Base-by-base conservation (phyloP, 2,329 filamentous ascomycete genomes). In the Pyrenochaeta sp. region DNA sequence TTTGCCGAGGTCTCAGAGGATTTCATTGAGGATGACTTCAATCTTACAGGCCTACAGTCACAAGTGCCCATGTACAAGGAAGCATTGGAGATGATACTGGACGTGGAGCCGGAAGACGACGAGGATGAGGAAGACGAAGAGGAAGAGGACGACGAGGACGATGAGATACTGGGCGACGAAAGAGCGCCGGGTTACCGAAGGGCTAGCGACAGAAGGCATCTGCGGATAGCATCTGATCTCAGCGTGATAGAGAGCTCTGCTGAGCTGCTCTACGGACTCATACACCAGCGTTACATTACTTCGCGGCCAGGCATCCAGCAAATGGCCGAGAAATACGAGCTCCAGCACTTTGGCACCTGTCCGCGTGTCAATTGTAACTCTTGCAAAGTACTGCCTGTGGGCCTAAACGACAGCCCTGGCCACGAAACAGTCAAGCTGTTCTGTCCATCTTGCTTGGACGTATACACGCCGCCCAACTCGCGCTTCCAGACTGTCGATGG, bases 11-110 rank as follows among this genome's bases (percentile, higher is more conserved):
- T 99, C 45, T 95, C 92, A 40, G 95, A 99, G 79, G 95, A 99
- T 72, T 99, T 99, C 70, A 98, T 99, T 73, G 95, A 99, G 77
- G 95, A 99, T 87, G 95, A 99, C 78, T 99, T 99, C 83, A 99
- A 99, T 78, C 83, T 99, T 62, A 99, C 95, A 0, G 95, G 95
- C 44, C 83, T 99, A 69, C 92, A 97, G 78, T 90, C 89, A 55
- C 94, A 98, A 79, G 95, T 99, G 46, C 90, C 92, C 61, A 97
- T 97, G 91, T 99, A 99, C 78, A 99, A 98, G 79, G 95, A 99
- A 79, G 95, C 95, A 11, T 81, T 99, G 60, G 95, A 99, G 86
- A 97, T 99, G 94, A 98, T 99, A 64, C 84, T 99, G 61, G 95
- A 99, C 68, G 95, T 99, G 45, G 95, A 99, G 74, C 93, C 95